Evolutionary conservation across 257 asterid species (phyloP), one percentile per base, ranked within the genome.

Genomic region (Solanum corneliomulleri): DNA sequence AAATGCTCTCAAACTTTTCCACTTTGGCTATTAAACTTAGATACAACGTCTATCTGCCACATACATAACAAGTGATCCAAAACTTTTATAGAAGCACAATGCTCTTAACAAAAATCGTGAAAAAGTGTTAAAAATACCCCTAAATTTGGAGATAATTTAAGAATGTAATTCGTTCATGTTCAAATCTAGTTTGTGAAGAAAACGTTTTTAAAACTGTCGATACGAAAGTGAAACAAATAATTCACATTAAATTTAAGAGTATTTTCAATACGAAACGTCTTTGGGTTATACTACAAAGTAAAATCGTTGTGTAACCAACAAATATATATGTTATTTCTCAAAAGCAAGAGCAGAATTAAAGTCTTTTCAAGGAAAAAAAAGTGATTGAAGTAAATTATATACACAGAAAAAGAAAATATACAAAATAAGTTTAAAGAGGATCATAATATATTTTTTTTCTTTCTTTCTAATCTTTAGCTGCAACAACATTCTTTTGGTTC

Each of bases 11-110:
- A 33, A 33, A 52, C 23, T 3, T 52, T 1, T 52, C 4, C 18
- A 18, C 10, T 6, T 6, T 52, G 8, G 8, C 11, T 47, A 13
- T 6, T 6, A 16, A 42, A 56, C 64, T 18, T 56, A 18, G n/a
- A 18, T 56, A 56, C n/a, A 16, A n/a, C n/a, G n/a, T n/a, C n/a
- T n/a, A 56, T 56, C 2, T 56, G 11, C 1, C n/a, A 18, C n/a
- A 18, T 56, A 18, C n/a, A 56, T 18, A 56, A 3, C 11, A 16
- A 52, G n/a, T 18, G 11, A 9, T 52, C 20, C 18, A 23, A 18
- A 52, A 52, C 62, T 2, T 3, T 52, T 18, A 2, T 18, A 52
- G 0, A 1, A 52, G 62, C 2, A 1, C 1, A 9, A 0, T 0
- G 3, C 64, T 56, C 9, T 18, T 56, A 18, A 1, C 20, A 56